Base-by-base conservation (phyloP, 805 yeast genomes). In the Danielozyma ontarioensis region DNA sequence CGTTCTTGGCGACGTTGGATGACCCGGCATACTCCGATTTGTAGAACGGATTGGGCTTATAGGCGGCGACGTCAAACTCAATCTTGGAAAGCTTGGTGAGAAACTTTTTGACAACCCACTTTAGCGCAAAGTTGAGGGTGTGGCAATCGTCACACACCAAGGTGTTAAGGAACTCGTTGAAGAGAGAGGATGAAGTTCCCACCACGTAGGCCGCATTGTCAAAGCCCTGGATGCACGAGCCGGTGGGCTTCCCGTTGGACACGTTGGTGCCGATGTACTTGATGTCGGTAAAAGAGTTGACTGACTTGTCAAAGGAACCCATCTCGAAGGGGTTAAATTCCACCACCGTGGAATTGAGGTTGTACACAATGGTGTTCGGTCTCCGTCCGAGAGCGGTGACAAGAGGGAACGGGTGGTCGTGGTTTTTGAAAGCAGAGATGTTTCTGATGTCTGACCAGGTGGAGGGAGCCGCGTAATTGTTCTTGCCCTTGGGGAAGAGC, bases 281-380 rank as follows among this genome's bases (percentile, higher is more conserved):
- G 16, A 57, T 45, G 36, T 65, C 70, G 27, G 59, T 57, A 37
- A 64, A 64, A 2, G 66, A 39, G 41, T 62, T 56, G 31, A 65
- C 46, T 4, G 67, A 56, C 10, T 62, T 51, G 37, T 65, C 70
- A 39, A 56, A 64, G 2, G 68, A 59, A 3, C 70, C 71, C 55
- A 64, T 52, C 40, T 65, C 71, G 36, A 48, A 65, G 4, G 71
- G 68, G 32, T 60, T 62, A 39, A 64, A 58, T 39, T 65, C 71
- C 25, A 64, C 45, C 2, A 63, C 55, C 2, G 70, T 62, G 11
- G 69, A 59, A 45, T 64, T 60, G 32, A 51, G 39, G 40, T 54
- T 51, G 40, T 56, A 60, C 2, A 42, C 51, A 11, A 50, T 22
- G 4, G 62, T 48, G 2, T 52, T 54, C 3, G 69, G 68, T 17